Conservation (phyloP, 768 basidiomycete species). For the Naematelia encephala region DNA sequence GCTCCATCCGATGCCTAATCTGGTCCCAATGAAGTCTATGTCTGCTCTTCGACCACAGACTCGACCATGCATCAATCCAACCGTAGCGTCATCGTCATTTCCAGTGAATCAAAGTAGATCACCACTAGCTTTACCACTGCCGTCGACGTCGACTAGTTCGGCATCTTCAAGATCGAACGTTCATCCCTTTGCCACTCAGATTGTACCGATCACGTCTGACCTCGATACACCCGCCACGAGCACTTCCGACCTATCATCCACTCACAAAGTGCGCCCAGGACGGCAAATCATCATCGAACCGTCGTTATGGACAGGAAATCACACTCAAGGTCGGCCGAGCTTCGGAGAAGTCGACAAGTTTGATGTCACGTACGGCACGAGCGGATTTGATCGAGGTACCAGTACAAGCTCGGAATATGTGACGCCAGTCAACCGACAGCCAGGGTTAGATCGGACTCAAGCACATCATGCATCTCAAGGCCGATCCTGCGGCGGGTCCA, state of each 20-base stretch:
- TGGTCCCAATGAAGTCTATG: background rate
- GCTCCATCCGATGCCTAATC: slow-evolving; percentile 15
- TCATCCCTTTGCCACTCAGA: background rate
- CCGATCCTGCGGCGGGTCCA: background rate
- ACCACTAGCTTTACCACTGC: background rate
- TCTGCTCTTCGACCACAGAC: background rate
- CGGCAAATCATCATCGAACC: background rate
- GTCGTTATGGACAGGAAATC: background rate
- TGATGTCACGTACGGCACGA: background rate
- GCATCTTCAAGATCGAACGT: background rate
- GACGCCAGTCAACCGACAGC: background rate
- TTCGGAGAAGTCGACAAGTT: background rate
- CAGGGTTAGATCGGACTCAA: no score
- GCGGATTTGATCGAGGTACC: background rate
- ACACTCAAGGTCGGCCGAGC: background rate
- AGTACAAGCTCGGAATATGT: background rate
- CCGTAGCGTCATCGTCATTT: background rate
- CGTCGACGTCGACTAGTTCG: background rate
- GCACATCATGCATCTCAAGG: no score
- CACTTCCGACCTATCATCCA: background rate
- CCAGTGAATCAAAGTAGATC: no score
- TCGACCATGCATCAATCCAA: background rate
- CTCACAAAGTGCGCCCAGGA: background rate
- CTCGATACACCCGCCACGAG: background rate
- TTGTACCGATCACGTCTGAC: background rate